These are phyloP conservation scores for Hanseniaspora mollemarum DNA, from an alignment of 805 yeast species.

Conservation along the genomic window DNA sequence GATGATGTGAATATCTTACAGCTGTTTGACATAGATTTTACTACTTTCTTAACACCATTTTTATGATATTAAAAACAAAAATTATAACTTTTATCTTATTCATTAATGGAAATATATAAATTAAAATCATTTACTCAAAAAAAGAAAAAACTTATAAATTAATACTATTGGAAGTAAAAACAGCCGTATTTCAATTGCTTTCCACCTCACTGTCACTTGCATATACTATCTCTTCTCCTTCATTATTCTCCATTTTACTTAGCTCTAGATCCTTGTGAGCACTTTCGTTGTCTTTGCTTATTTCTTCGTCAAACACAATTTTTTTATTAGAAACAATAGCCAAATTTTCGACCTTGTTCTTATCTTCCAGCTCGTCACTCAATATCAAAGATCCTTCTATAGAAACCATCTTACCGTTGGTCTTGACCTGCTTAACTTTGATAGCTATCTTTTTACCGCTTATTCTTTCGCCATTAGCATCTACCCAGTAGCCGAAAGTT, in stretches of 20 bases:
- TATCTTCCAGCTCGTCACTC: constrained; percentile 19
- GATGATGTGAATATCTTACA: constrained; percentile 12
- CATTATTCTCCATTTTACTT: constrained; percentile 26
- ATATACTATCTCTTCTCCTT: constrained; percentile 30
- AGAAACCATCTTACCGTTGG: constrained; percentile 71
- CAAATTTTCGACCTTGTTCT: constrained; percentile 40
- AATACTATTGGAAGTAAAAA: no score
- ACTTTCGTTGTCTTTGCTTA: constrained; percentile 28
- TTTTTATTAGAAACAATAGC: constrained; percentile 42
- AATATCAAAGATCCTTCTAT: constrained; percentile 72
- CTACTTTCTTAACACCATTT: constrained; percentile 15
- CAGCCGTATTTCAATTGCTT: no score
- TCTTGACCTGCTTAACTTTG: constrained; percentile 57
- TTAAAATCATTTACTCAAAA: not conserved
- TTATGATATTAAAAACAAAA: not conserved
- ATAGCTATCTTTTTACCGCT: constrained; percentile 70
- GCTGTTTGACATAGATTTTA: constrained; percentile 14
- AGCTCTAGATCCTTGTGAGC: constrained; percentile 30
- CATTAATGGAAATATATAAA: not conserved
- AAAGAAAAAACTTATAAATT: not conserved
- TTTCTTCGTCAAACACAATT: constrained; percentile 41
- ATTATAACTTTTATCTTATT: not conserved
- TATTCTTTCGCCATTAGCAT: constrained; percentile 56
- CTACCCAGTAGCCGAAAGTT: constrained; percentile 76
- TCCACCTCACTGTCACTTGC: constrained; percentile 21